Percentiles rank a stretch among this genome's conserved stretches.
phyloP scores from a whole-genome alignment of 305 asterid species.

The Solanum aculeatissimum region DNA sequence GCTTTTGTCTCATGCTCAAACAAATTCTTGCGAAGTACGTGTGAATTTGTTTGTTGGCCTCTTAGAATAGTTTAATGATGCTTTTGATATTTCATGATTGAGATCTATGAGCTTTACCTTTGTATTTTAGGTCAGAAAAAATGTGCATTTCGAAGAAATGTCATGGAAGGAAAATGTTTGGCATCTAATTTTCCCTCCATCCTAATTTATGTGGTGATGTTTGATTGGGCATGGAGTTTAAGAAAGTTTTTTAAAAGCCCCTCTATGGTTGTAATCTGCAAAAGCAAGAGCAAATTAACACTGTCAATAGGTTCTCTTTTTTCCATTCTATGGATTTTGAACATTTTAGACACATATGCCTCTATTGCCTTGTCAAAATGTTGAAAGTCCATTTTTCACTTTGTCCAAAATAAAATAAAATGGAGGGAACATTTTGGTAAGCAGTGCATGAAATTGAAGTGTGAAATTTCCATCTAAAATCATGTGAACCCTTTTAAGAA shows the following conservation, averaged over 20 bases:
- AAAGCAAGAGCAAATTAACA: neutral
- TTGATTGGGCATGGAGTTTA: neutral
- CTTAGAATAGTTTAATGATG: neutral
- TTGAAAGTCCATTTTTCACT: neutral
- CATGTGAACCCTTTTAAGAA: neutral
- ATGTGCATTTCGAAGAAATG: neutral
- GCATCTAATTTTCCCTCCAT: neutral
- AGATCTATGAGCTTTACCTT: neutral
- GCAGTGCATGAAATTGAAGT: neutral
- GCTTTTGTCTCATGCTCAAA: neutral
- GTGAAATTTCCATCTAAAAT: neutral
- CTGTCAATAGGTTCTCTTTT: neutral
- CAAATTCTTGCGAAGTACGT: neutral
- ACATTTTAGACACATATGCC: neutral
- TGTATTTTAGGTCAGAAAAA: neutral
- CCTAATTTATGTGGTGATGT: neutral
- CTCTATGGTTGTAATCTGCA: neutral
- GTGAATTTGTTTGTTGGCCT: neutral
- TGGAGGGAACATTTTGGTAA: neutral
- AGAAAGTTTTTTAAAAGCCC: neutral
- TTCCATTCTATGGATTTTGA: neutral
- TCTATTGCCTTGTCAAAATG: neutral
- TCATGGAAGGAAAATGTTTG: neutral
- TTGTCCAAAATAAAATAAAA: neutral
- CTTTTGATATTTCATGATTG: neutral